phyloP scores from a whole-genome alignment of 108 stramenopile genomes.

The Cyclotella sp. region DNA sequence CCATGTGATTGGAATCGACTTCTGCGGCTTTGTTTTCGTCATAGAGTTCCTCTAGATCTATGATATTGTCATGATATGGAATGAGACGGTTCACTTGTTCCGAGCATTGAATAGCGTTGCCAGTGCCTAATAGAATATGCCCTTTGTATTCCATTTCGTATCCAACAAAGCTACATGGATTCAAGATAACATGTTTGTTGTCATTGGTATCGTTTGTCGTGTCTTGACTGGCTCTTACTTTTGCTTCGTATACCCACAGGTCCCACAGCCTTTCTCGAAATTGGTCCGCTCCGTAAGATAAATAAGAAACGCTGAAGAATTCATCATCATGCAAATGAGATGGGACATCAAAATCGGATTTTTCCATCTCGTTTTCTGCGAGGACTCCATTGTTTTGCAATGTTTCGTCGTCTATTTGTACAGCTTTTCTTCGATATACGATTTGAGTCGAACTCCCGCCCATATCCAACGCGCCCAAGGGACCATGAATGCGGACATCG shows the following conservation, averaged over 20 bases:
- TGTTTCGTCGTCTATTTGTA: slow-evolving; percentile 1
- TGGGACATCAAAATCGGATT: slow-evolving; percentile 23
- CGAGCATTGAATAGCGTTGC: slow-evolving; percentile 74
- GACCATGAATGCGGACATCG: slow-evolving; percentile 48
- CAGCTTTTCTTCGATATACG: slow-evolving; percentile 53
- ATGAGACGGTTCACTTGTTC: slow-evolving; percentile 76
- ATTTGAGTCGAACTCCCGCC: slow-evolving; percentile 89
- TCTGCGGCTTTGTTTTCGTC: slow-evolving; percentile 40
- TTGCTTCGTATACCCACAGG: slow-evolving; percentile 69
- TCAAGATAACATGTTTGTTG: slow-evolving; percentile 54
- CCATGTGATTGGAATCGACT: not conserved
- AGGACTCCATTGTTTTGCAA: slow-evolving; percentile 3
- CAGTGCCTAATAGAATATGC: slow-evolving; percentile 72
- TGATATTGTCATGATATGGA: slow-evolving; percentile 72
- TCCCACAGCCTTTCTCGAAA: slow-evolving; percentile 86
- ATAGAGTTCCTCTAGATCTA: slow-evolving; percentile 57
- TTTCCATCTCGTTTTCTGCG: not conserved
- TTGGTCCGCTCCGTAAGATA: slow-evolving; percentile 90
- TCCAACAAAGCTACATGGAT: slow-evolving; percentile 84
- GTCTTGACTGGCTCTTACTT: slow-evolving; percentile 6
- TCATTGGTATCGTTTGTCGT: not conserved
- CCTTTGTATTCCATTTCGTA: slow-evolving; percentile 66
- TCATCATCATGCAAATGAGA: slow-evolving; percentile 71
- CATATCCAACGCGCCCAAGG: slow-evolving; percentile 88
- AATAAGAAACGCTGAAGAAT: slow-evolving; percentile 86